These are phyloP conservation scores for Galeopsis tetrahit DNA, from an alignment of 257 asterid genomes.

Conservation along the genomic window DNA sequence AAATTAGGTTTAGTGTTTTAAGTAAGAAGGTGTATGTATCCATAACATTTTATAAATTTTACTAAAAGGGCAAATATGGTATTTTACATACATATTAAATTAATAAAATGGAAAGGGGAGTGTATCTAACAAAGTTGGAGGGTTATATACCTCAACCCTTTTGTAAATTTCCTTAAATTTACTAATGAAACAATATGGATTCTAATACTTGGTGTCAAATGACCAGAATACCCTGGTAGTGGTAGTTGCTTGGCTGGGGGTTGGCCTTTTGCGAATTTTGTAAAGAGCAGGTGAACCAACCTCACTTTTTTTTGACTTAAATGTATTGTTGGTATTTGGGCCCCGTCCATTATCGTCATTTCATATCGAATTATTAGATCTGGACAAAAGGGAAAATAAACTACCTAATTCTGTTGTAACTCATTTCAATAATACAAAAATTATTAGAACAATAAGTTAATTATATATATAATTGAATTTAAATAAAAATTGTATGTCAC, in stretches of 20 bases:
- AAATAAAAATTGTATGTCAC: too few species aligned
- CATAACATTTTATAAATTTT: too few species aligned
- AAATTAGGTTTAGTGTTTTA: too few species aligned
- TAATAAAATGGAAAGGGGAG: too few species aligned
- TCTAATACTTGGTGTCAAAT: not conserved
- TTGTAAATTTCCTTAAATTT: not conserved
- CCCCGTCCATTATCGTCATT: conserved; percentile 13
- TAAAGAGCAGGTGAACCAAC: conserved; percentile 30
- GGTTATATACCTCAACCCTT: too few species aligned
- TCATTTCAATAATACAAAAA: not conserved
- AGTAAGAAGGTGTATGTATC: too few species aligned
- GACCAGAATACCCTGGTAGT: not conserved
- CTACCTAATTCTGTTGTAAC: not conserved
- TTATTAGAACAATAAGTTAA: not conserved
- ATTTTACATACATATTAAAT: too few species aligned
- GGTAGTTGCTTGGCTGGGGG: conserved; percentile 15
- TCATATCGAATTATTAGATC: conserved; percentile 19
- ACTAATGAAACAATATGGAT: not conserved
- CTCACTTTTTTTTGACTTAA: conserved; percentile 8
- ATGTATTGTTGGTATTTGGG: conserved; percentile 16
- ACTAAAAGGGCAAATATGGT: too few species aligned
- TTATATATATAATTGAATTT: not conserved
- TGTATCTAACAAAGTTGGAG: too few species aligned
- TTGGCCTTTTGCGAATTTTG: not conserved
- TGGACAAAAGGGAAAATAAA: not conserved